Base-by-base conservation (phyloP, 345 rosid genomes). In the Anastatica hierochuntica region DNA sequence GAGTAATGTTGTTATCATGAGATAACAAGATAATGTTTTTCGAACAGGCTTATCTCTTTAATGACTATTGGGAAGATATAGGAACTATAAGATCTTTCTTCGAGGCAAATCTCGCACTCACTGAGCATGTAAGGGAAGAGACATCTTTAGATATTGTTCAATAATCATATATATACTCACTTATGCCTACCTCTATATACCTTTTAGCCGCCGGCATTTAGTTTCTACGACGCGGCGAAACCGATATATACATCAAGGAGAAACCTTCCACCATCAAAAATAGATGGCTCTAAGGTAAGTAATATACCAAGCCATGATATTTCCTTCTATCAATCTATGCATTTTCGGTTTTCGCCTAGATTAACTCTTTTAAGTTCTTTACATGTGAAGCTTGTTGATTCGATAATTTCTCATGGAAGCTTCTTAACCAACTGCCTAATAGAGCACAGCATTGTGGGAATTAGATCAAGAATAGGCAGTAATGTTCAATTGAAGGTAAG, bases 41-140 rank as follows among this genome's bases (percentile, higher is more conserved):
- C 67, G 66, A 43, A 42, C 83, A 90, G 96, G 98, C 98, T 53
- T 84, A 79, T 67, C 81, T 90, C 62, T 90, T 90, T 66, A 84
- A 90, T 53, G 96, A 86, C 59, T 90, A 90, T 54, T 87, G 98
- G 96, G 95, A 90, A 74, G 98, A 90, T 60, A 90, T 90, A 31
- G 96, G 98, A 65, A 90, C 96, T 7, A 84, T 90, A 77, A 72
- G 90, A 79, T 90, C 98, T 49, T 90, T 87, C 82, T 90, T 90
- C 41, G 80, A 79, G 63, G 96, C 95, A 63, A 90, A 87, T 68
- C 95, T 90, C 53, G 95, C 96, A 48, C 87, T 90, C 50, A 84
- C 96, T 14, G 88, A 74, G 62, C 95, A 90, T 75, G 98, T 90
- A 76, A 79, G 83, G n/a, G 56, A 36, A 7, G 7, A 18, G 41